These are phyloP conservation scores for Corrigiola litoralis DNA, from an alignment of 179 eudicot species.

Conservation along the genomic window DNA sequence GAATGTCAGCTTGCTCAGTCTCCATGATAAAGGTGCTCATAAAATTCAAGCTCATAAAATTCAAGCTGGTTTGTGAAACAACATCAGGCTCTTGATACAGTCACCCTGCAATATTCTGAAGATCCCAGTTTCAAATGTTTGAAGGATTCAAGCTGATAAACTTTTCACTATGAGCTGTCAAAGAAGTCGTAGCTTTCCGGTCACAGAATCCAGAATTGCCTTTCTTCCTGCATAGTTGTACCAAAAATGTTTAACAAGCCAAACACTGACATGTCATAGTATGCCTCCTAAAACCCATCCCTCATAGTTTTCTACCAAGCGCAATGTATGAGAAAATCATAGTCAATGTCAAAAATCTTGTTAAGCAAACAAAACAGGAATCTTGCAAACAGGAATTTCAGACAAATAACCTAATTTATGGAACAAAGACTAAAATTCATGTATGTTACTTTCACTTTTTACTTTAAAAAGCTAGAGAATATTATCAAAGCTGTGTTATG, in stretches of 20 bases:
- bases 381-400: too few relatives aligned
- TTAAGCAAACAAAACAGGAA: too few relatives aligned
- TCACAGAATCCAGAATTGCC: slow-evolving; percentile 66
- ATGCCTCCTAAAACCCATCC: neutral
- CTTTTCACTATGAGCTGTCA: slow-evolving; percentile 19
- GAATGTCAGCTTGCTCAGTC: too few relatives aligned
- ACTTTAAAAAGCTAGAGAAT: neutral
- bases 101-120: too few relatives aligned
- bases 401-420: neutral
- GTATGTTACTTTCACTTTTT: too few relatives aligned
- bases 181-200: slow-evolving; percentile 77
- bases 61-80: neutral
- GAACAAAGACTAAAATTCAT: neutral
- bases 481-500: neutral
- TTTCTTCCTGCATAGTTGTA: slow-evolving; percentile 50
- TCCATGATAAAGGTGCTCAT: too few relatives aligned
- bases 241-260: neutral
- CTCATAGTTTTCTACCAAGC: neutral
- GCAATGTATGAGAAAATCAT: too few relatives aligned
- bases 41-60: neutral
- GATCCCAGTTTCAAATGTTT: neutral
- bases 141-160: neutral
- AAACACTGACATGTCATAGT: neutral
- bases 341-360: too few relatives aligned
- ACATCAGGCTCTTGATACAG: neutral